Evolutionary conservation across 257 asterid genomes (phyloP), one percentile per base, ranked within the genome.

Genomic region (Petunia secreta): DNA sequence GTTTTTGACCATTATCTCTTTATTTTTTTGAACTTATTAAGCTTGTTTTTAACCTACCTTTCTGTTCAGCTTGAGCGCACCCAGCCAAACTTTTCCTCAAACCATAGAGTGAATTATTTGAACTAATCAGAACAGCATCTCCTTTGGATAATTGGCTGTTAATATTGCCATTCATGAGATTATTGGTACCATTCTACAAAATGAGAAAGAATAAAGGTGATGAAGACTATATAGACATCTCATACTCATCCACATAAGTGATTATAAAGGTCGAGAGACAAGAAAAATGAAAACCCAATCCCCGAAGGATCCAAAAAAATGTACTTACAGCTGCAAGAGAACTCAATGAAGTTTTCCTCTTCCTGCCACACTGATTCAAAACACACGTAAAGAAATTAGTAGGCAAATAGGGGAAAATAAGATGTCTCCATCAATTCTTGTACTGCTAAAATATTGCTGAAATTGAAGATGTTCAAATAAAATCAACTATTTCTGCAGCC

Each of bases 21-120:
- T 25, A 25, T 38, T 58, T 79, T 58, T 55, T 76, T 43, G 37
- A 52, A 39, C 13, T 41, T 46, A 58, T 79, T 82, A 59, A 13
- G 41, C 50, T 34, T 68, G 62, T 63, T 43, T 25, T 62, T 62
- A 71, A 82, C 89, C 82, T 63, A 77, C 91, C 90, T 86, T 66
- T 58, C 46, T 4, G 1, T 52, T 73, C 78, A 73, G 63, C 43
- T 73, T 11, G 62, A 36, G 44, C 13, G 62, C 13, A 16, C 1
- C 34, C 78, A 73, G 63, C 63, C 50, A 50, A 34, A 50, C 4
- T 52, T 52, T 52, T 40, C 6, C 6, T 14, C 52, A 9, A 14
- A 2, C 54, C 54, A 41, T n/a, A 1, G 15, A 67, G 25, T 25
- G 25, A 25, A 25, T 25, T 67, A 41, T 6, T 41, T 41, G 54